Evolutionary conservation across 2,329 filamentous ascomycete genomes (phyloP).

Genomic region (Fusarium tupiense): DNA sequence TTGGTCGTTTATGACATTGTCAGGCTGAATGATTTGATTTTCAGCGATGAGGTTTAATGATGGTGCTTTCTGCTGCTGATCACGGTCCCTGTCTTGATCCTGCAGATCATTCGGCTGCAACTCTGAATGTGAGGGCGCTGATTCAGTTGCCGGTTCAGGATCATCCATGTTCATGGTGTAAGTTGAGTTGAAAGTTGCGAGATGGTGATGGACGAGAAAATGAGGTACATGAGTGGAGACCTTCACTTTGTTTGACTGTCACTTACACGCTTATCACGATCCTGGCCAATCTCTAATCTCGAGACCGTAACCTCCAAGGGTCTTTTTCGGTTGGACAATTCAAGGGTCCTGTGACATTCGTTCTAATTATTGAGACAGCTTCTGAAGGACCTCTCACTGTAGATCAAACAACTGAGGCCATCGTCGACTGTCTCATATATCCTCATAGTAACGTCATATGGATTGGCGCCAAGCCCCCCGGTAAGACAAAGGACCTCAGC

Average conservation of each 20-base stretch:
- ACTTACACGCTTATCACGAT: conserved; percentile 28
- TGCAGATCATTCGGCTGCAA: background rate
- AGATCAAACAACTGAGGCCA: conserved; percentile 27
- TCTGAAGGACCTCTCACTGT: background rate
- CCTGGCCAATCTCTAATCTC: conserved; percentile 3
- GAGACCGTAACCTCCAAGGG: background rate
- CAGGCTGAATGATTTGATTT: conserved; percentile 18
- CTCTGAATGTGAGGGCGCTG: background rate
- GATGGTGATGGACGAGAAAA: conserved; percentile 32
- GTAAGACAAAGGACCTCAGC: conserved; percentile 20
- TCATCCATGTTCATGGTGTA: conserved; percentile 40
- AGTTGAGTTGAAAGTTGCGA: conserved; percentile 32
- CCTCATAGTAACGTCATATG: conserved; percentile 29
- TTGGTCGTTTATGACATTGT: background rate
- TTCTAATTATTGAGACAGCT: background rate
- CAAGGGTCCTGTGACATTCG: background rate
- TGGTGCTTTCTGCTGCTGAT: conserved; percentile 8
- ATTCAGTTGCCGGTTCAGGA: conserved; percentile 15
- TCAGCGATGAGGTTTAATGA: conserved; percentile 35
- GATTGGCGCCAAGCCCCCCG: conserved; percentile 21
- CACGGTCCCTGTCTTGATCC: background rate
- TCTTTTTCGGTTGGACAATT: background rate
- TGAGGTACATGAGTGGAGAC: conserved; percentile 23
- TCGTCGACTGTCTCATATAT: conserved; percentile 11
- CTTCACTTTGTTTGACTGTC: background rate